Evolutionary conservation across 768 basidiomycete genomes (phyloP), one percentile per base, ranked within the genome.

Genomic region (Psilocybe azurescens): DNA sequence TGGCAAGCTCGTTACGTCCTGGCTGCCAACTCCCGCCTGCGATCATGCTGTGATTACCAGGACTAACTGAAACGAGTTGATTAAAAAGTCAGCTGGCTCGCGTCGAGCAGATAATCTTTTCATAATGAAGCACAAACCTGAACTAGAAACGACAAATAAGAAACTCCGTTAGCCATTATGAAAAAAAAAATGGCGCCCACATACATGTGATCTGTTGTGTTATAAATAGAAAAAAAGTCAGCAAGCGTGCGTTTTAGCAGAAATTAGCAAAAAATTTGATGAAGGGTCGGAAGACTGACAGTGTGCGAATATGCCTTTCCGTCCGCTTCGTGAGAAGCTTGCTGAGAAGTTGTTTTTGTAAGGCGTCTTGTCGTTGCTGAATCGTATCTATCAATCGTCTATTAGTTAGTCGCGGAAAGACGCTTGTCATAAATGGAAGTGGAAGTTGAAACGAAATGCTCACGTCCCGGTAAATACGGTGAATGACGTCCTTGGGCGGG

Each of bases 291-390:
- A 48, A n/a, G n/a, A 82, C 91, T 77, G 72, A 93, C 95, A 96
- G 16, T 81, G 82, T 20, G 95, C 95, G 73, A 94, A 98, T 11
- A 89, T 86, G 0, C 96, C 94, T 70, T 98, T 99, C 46, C 92
- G 79, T 2, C 97, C 97, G 30, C 91, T 91, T 51, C 97, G 81
- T 3, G 94, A 95, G 67, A 96, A 93, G 57, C 89, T 90, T 0
- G 93, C 91, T 0, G 90, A 90, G 33, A 98, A 83, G 9, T 82
- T 81, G 5, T 74, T 84, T 77, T 99, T 99, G 79, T 99, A 99
- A 0, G 97, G 97, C 4, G 97, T 99, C 78, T 95, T 96, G 72
- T 95, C 92, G 59, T 93, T 93, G 70, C 91, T 94, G 75, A 97
- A 97, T 13, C 95, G 86, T 24, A 97, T 74, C 92, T 94, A 61